Conservation (phyloP, 805 yeast species). For the Yamadazyma philogaea region DNA sequence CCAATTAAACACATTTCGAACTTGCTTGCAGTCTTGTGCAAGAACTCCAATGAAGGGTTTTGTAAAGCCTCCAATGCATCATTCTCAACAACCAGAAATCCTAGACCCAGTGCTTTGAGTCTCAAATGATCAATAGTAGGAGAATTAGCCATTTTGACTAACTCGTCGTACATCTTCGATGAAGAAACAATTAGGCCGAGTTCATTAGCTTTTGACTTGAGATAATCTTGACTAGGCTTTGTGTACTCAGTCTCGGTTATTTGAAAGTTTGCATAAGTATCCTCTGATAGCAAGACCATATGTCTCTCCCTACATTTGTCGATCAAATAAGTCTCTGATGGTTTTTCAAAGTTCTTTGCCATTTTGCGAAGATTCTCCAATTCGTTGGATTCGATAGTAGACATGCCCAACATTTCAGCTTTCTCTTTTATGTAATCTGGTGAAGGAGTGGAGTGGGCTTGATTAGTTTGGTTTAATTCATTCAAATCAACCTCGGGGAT, state of each 20-base stretch:
- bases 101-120: constrained; percentile 18
- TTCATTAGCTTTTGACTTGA: constrained; percentile 34
- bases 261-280: constrained; percentile 15
- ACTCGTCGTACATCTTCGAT: constrained; percentile 27
- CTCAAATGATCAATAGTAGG: constrained; percentile 25
- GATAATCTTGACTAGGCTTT: constrained; percentile 31
- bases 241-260: constrained; percentile 24
- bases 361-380: constrained; percentile 1
- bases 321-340: constrained; percentile 29
- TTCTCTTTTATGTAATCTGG: constrained; percentile 22
- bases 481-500: constrained; percentile 22
- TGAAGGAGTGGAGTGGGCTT: constrained; percentile 22
- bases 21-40: constrained; percentile 9
- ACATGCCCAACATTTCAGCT: constrained; percentile 18
- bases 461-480: constrained; percentile 13
- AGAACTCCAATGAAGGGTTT: constrained; percentile 12
- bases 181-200: constrained; percentile 32
- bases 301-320: constrained; percentile 19
- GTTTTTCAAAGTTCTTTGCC: constrained; percentile 15
- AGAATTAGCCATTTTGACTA: constrained; percentile 22
- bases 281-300: constrained; percentile 14
- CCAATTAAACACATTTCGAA: constrained; percentile 12
- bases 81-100: constrained; percentile 6
- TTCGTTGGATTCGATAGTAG: constrained; percentile 17
- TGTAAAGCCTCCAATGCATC: constrained; percentile 2